A percentile compares a stretch with the other conserved stretches of the same genome.
Conservation (phyloP, 2,329 filamentous ascomycete genomes). For the Tolypocladium sp. region DNA sequence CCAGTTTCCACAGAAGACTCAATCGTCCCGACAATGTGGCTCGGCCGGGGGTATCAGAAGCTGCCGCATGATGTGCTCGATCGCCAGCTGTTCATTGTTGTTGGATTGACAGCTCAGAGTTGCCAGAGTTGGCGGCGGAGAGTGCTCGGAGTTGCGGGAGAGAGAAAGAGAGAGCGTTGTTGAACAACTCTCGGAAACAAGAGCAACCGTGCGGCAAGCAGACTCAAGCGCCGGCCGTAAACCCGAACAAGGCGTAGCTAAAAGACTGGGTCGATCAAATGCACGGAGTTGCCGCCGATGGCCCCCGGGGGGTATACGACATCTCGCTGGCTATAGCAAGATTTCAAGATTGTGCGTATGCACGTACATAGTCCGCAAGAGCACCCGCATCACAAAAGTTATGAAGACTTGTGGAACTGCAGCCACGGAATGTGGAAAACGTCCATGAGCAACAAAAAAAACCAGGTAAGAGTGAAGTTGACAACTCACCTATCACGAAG, state of each 20-base stretch:
- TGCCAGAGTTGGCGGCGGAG: not conserved
- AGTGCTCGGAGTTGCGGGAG: not conserved
- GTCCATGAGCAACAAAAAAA: not conserved
- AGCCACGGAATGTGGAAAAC: not conserved
- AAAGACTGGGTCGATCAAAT: not conserved
- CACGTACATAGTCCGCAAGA: not conserved
- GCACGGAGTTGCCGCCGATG: not conserved
- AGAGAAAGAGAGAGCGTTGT: not conserved
- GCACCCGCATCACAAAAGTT: not conserved
- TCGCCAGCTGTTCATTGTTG: not conserved
- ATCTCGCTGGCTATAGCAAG: not conserved
- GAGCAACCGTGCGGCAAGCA: not conserved
- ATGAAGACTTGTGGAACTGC: not conserved
- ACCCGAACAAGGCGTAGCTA: not conserved
- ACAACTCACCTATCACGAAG: not conserved
- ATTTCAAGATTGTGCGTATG: not conserved
- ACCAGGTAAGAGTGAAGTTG: not conserved
- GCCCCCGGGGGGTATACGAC: not conserved
- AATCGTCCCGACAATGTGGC: not conserved
- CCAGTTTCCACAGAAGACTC: not conserved
- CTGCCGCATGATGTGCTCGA: not conserved
- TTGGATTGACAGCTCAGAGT: not conserved
- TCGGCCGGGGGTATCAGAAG: not conserved
- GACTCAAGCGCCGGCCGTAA: not conserved
- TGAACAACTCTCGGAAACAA: not conserved